Evolutionary conservation across 1,284 basidiomycete genomes (phyloP).

Genomic region (Fomitopsis palustris): DNA sequence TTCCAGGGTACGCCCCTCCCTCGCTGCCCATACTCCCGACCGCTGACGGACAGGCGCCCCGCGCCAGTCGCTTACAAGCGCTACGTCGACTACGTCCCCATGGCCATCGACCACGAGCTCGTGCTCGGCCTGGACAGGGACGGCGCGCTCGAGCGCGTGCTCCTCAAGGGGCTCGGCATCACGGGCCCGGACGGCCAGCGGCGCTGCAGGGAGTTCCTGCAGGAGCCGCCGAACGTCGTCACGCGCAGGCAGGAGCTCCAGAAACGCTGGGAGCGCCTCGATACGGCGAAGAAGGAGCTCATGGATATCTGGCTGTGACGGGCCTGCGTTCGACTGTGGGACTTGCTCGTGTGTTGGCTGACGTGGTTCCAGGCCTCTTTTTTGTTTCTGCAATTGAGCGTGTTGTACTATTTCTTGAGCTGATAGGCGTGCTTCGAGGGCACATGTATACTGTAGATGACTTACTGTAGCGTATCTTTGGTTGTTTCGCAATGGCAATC

Average conservation of each 20-base stretch:
- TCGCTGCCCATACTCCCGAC: neutral
- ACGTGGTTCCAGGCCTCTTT: neutral
- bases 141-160: conserved; percentile 38
- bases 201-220: conserved; percentile 51
- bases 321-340: neutral
- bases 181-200: conserved; percentile 41
- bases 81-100: conserved; percentile 58
- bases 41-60: neutral
- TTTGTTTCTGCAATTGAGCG: neutral
- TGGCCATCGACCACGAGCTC: conserved; percentile 61
- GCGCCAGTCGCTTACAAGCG: conserved; percentile 63
- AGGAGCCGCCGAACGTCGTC: conserved; percentile 48
- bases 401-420: too few species aligned
- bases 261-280: conserved; percentile 51
- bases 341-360: too few species aligned
- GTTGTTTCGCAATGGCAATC: too few species aligned
- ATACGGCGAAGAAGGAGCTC: conserved; percentile 33
- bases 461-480: too few species aligned
- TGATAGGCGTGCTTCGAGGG: too few species aligned
- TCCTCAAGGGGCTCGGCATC: conserved; percentile 44
- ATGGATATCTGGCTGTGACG: conserved; percentile 7
- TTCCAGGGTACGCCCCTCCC: conserved; percentile 50
- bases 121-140: conserved; percentile 34
- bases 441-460: too few species aligned
- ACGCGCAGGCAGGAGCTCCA: conserved; percentile 44